A percentile compares a stretch with the other conserved stretches of the same genome.
These are phyloP conservation scores for Saccharum officinarum DNA, from an alignment of 176 grass and related monocot genomes.

Conservation along the genomic window DNA sequence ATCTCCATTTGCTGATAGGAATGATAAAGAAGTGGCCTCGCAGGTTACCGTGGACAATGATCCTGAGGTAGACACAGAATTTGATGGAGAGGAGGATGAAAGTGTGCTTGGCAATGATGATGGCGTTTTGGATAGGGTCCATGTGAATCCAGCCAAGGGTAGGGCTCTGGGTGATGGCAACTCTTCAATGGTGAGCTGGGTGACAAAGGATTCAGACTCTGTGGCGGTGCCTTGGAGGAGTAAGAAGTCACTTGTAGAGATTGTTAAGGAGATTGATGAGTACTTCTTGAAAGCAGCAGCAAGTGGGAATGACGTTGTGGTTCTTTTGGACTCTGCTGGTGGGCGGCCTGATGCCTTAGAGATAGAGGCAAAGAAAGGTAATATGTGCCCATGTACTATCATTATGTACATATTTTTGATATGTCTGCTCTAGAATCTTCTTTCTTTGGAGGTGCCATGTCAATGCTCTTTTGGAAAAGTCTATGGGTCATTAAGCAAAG, in stretches of 20 bases:
- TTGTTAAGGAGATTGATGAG: slow-evolving; percentile 89
- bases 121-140: slow-evolving; percentile 27
- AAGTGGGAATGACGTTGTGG: slow-evolving; percentile 70
- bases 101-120: slow-evolving; percentile 28
- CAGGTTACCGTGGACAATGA: slow-evolving; percentile 58
- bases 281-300: slow-evolving; percentile 96
- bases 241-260: slow-evolving; percentile 61
- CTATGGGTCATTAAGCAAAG: not conserved
- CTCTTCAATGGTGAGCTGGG: slow-evolving; percentile 54
- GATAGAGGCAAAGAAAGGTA: slow-evolving; percentile 73
- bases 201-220: slow-evolving; percentile 71
- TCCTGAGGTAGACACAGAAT: slow-evolving; percentile 68
- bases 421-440: not conserved
- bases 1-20: slow-evolving; percentile 44
- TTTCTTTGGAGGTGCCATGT: not conserved
- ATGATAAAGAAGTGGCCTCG: slow-evolving; percentile 38
- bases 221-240: slow-evolving; percentile 42
- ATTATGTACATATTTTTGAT: slow-evolving; percentile 21
- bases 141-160: slow-evolving; percentile 26
- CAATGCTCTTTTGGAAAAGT: not conserved
- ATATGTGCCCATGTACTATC: slow-evolving; percentile 1
- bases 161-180: slow-evolving; percentile 59
- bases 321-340: slow-evolving; percentile 72
- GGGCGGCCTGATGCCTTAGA: slow-evolving; percentile 48
- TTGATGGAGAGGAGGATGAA: slow-evolving; percentile 59